Evolutionary conservation across 345 rosid species (phyloP), one percentile per base, ranked within the genome.

Genomic region (Aegle marmelos): DNA sequence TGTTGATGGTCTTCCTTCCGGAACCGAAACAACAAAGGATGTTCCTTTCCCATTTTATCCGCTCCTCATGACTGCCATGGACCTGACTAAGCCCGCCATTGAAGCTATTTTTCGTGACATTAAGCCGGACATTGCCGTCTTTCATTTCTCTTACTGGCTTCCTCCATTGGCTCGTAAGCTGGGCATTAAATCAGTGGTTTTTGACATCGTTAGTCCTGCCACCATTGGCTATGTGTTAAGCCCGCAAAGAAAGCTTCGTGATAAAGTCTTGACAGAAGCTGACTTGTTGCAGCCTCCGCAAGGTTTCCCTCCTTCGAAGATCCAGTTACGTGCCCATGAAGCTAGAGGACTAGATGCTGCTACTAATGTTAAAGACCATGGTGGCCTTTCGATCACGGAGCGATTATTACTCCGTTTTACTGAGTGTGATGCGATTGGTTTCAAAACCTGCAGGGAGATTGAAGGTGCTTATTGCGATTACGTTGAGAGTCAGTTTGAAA

Each of bases 1-100:
- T 1, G 83, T 85, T 9, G 50, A 77, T 34, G 88, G 90, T 48
- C 87, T 85, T 41, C 88, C 86, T 69, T n/a, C 70, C 0, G 86
- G 83, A 33, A 39, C 79, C 2, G 83, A 82, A 63, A 85, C 82
- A 14, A 83, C 90, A 10, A 25, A 78, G 3, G 87, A 87, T 60
- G 41, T 85, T 27, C 84, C 83, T 33, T 72, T 60, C 45, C n/a
- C 69, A 5, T 68, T 78, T 9, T 68, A 59, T 6, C 34, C 69
- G 31, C 86, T 78, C 9, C 17, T 83, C 4, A 57, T 82, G 70
- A 56, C 76, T 13, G 86, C 87, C 48, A 80, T 83, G 87, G 86
- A 87, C 50, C 67, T 68, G 5, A 85, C 86, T 3, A 2, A 71
- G 28, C 82, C 82, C 24, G 25, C 16, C 31, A 74, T 87, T 39